Evolutionary conservation across 805 yeast species (phyloP).

Genomic region (Schwanniomyces polymorphus): DNA sequence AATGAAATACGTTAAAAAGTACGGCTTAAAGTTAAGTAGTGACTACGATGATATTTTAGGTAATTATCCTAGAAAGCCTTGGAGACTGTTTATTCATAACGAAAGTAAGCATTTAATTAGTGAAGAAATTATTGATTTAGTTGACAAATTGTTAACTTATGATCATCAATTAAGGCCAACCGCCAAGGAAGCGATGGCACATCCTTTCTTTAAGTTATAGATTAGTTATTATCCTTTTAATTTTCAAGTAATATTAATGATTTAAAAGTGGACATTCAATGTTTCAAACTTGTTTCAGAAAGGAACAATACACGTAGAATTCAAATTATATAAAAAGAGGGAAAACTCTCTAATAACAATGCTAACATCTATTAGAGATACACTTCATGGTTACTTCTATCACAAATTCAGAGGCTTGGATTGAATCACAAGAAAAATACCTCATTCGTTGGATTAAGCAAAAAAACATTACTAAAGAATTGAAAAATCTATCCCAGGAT

Average conservation of each 20-base stretch:
- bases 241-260: neutral
- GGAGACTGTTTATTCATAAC: slow-evolving; percentile 74
- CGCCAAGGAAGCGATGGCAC: slow-evolving; percentile 85
- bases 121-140: slow-evolving; percentile 72
- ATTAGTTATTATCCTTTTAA: neutral
- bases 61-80: slow-evolving; percentile 77
- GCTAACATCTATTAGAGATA: neutral
- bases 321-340: neutral
- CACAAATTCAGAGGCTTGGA: slow-evolving; percentile 30
- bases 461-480: slow-evolving; percentile 24
- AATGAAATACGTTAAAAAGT: slow-evolving; percentile 65
- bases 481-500: slow-evolving; percentile 25
- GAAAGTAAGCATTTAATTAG: slow-evolving; percentile 68
- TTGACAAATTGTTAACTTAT: slow-evolving; percentile 75
- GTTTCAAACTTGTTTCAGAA: neutral
- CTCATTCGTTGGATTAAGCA: slow-evolving; percentile 51
- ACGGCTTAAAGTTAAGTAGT: slow-evolving; percentile 65
- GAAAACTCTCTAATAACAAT: neutral
- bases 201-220: slow-evolving; percentile 40
- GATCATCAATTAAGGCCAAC: slow-evolving; percentile 89
- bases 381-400: neutral
- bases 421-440: slow-evolving; percentile 45
- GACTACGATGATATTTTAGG: slow-evolving; percentile 75
- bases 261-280: neutral
- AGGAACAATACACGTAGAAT: too few species aligned